Conservation (phyloP, 106 monocot genomes). For the Amphibolis antarctica region DNA sequence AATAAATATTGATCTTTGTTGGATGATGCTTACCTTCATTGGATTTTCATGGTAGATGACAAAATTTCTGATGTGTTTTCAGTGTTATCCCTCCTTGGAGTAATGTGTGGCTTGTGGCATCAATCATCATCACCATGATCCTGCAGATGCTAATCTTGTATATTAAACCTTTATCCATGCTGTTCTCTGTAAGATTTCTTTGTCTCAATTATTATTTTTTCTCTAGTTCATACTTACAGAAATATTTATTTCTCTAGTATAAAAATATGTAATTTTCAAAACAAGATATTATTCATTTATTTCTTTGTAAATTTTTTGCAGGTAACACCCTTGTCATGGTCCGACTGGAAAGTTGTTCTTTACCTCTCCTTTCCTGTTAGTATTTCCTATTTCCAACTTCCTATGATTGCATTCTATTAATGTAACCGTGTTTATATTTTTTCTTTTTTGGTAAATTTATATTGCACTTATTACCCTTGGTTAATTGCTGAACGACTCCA, state of each 20-base stretch:
- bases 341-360: constrained; percentile 74
- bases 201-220: background rate
- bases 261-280: background rate
- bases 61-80: constrained; percentile 13
- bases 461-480: background rate
- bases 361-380: constrained; percentile 95
- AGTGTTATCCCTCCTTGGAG: constrained; percentile 97
- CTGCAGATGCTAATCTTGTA: constrained; percentile 84
- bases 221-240: background rate
- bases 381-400: constrained; percentile 14
- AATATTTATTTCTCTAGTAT: no score
- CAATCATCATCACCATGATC: constrained; percentile 83
- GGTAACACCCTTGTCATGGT: constrained; percentile 90
- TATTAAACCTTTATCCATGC: constrained; percentile 66
- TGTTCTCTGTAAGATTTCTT: constrained; percentile 79
- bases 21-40: background rate
- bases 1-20: background rate
- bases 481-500: no score
- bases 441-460: background rate
- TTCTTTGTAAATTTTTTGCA: constrained; percentile 12
- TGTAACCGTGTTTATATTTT: background rate
- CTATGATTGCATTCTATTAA: background rate
- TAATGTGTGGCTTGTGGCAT: constrained; percentile 87
- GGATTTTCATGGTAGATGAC: background rate
- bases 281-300: background rate